phyloP scores from a whole-genome alignment of 2,329 filamentous ascomycete genomes.

The Chrysoporthe austroafricana region DNA sequence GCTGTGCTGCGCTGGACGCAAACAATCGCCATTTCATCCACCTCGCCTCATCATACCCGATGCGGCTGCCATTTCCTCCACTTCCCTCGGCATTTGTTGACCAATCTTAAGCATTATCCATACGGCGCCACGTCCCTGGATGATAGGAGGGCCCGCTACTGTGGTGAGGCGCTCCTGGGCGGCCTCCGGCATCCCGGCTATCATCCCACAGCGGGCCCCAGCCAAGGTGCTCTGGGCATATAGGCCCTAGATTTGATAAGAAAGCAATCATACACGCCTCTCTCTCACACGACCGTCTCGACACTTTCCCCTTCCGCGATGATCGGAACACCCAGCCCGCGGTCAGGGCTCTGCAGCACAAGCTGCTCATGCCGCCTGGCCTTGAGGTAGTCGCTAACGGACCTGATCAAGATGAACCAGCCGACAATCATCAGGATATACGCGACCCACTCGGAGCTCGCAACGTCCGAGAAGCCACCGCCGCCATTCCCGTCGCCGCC shows the following conservation, averaged over 20 bases:
- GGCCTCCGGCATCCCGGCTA: not conserved
- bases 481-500: slow-evolving; percentile 41
- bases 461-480: slow-evolving; percentile 60
- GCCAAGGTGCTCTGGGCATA: not conserved
- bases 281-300: slow-evolving; percentile 70
- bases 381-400: slow-evolving; percentile 87
- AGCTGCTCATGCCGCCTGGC: slow-evolving; percentile 90
- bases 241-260: not conserved
- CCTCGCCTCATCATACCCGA: not conserved
- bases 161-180: not conserved
- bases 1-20: not conserved
- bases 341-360: slow-evolving; percentile 88
- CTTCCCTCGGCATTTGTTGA: not conserved
- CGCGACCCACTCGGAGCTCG: slow-evolving; percentile 82
- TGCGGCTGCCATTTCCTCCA: not conserved
- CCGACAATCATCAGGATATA: slow-evolving; percentile 96
- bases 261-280: not conserved
- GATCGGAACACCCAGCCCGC: slow-evolving; percentile 81
- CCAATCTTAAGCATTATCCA: not conserved
- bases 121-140: not conserved
- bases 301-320: slow-evolving; percentile 83
- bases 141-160: not conserved
- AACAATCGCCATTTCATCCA: not conserved
- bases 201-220: not conserved
- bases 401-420: slow-evolving; percentile 95